These are phyloP conservation scores for Dillenia suffruticosa DNA, from an alignment of 164 flowering plant species.

Conservation along the genomic window DNA sequence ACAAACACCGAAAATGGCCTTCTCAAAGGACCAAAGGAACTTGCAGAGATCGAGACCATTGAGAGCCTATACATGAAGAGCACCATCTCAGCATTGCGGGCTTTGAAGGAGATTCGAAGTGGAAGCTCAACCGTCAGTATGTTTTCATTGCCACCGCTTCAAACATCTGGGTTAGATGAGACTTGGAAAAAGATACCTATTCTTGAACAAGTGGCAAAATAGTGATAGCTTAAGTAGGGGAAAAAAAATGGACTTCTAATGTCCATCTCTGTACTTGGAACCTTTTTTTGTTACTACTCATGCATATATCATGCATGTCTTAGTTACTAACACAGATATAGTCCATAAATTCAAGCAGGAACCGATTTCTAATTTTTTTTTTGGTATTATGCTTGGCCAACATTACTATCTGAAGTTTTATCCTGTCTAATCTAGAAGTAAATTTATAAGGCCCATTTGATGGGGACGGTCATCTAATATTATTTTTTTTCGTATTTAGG, in stretches of 20 bases:
- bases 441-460: no score
- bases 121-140: slow-evolving; percentile 71
- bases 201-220: slow-evolving; percentile 59
- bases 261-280: no score
- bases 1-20: slow-evolving; percentile 8
- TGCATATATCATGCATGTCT: no score
- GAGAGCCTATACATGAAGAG: slow-evolving; percentile 61
- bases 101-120: slow-evolving; percentile 58
- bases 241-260: no score
- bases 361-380: no score
- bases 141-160: slow-evolving; percentile 77
- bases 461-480: no score
- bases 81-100: slow-evolving; percentile 56
- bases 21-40: slow-evolving; percentile 37
- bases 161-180: slow-evolving; percentile 44
- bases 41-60: slow-evolving; percentile 56
- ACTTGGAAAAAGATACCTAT: slow-evolving; percentile 56
- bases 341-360: no score
- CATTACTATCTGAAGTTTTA: no score
- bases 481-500: no score
- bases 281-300: background rate
- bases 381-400: no score
- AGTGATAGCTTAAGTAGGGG: slow-evolving; percentile 3
- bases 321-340: no score
- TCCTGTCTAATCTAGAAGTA: no score